These are phyloP conservation scores for Eremothecium gossypii DNA, from an alignment of 1,139 yeast species.

Conservation along the genomic window DNA sequence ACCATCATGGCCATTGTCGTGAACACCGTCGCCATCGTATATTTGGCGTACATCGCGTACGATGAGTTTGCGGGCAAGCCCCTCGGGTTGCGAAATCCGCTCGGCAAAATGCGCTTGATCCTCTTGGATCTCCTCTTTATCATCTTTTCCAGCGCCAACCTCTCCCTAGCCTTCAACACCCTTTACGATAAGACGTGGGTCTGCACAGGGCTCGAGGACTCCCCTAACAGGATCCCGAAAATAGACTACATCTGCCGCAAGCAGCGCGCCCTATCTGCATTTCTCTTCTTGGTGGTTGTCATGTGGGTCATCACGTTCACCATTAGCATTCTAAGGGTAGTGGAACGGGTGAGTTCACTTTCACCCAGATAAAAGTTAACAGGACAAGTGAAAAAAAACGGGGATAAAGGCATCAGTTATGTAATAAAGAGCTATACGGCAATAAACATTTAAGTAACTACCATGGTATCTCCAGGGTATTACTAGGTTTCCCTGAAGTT, in stretches of 20 bases:
- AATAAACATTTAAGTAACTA: background rate
- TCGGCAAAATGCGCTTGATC: conserved; percentile 66
- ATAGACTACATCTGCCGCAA: conserved; percentile 54
- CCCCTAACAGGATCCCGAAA: conserved; percentile 23
- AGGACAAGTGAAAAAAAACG: background rate
- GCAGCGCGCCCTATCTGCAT: conserved; percentile 70
- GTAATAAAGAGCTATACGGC: background rate
- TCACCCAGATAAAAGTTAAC: conserved; percentile 11
- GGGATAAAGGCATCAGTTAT: background rate
- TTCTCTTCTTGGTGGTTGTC: conserved; percentile 62
- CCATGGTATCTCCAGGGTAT: background rate
- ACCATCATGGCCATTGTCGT: conserved; percentile 89
- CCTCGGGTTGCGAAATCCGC: conserved; percentile 74
- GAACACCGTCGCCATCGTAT: conserved; percentile 67
- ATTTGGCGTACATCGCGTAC: conserved; percentile 70
- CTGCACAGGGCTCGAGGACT: conserved; percentile 37
- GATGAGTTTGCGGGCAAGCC: conserved; percentile 93
- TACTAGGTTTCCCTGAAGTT: background rate
- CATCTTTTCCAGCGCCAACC: conserved; percentile 85
- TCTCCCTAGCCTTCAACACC: conserved; percentile 78
- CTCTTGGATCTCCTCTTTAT: conserved; percentile 78
- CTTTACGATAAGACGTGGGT: conserved; percentile 79
- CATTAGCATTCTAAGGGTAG: conserved; percentile 73
- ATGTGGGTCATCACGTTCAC: conserved; percentile 84
- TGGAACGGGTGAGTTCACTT: conserved; percentile 48